A percentile compares a stretch with the other conserved stretches of the same genome.
Evolutionary conservation across 495 filamentous ascomycete species (phyloP).

Genomic region (Penicillium coprophilum): DNA sequence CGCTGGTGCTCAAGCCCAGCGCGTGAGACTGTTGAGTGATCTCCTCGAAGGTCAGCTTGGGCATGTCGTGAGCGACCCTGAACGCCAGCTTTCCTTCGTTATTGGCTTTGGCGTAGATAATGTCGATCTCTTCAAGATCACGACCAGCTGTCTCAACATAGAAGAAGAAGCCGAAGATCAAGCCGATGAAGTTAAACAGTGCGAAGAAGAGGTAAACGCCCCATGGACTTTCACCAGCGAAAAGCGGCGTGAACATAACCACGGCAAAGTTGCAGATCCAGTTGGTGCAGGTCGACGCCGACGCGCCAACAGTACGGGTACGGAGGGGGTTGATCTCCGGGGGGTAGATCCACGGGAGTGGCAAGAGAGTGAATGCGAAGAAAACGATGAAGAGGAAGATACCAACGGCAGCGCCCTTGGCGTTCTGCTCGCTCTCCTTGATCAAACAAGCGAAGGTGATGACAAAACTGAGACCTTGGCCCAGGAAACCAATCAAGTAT

Average conservation of each 20-base stretch:
- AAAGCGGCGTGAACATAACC: constrained; percentile 62
- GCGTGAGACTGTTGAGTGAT: constrained; percentile 31
- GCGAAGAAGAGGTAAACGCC: constrained; percentile 63
- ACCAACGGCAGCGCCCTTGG: constrained; percentile 58
- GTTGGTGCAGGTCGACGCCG: constrained; percentile 64
- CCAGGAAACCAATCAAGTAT: constrained; percentile 50
- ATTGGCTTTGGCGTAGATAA: constrained; percentile 45
- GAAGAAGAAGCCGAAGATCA: constrained; percentile 65
- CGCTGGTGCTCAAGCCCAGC: constrained; percentile 26
- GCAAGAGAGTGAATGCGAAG: constrained; percentile 67
- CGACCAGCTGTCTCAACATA: constrained; percentile 68
- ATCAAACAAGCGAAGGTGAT: constrained; percentile 57
- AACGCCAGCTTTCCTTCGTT: constrained; percentile 37
- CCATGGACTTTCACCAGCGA: constrained; percentile 31
- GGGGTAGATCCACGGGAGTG: constrained; percentile 47
- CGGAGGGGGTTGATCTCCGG: constrained; percentile 68
- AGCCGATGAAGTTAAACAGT: constrained; percentile 61
- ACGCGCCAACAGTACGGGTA: constrained; percentile 64
- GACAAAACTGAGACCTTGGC: constrained; percentile 17
- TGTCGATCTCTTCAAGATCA: constrained; percentile 75
- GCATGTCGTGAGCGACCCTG: constrained; percentile 34
- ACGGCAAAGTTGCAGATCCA: constrained; percentile 73
- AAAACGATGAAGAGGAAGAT: constrained; percentile 68
- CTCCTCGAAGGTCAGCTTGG: constrained; percentile 38
- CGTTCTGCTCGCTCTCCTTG: constrained; percentile 42